Base-by-base conservation (phyloP, 768 basidiomycete species). In the Termitomyces sp. region DNA sequence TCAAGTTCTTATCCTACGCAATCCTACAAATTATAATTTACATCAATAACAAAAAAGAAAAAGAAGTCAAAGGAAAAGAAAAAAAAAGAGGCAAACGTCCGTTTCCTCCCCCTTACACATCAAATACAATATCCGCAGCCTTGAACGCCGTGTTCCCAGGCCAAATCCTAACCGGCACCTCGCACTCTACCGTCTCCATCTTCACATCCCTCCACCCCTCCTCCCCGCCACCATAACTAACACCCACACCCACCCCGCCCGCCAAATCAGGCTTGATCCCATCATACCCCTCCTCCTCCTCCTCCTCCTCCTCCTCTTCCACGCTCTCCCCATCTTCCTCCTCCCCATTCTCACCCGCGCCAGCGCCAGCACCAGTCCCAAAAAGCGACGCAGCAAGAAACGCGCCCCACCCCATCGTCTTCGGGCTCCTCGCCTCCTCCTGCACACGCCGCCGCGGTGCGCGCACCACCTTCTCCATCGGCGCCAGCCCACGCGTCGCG, bases 111-210 rank as follows among this genome's bases (percentile, higher is more conserved):
- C 8, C 5, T 39, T n/a, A 55, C 33, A 91, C 85, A 67, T 87
- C 86, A 68, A 92, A 91, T 29, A 89, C 84, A 8, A 92, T 86
- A 60, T 90, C 86, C 66, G 81, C 76, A 4, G 91, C 83, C 70
- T 83, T 87, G 72, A 91, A 94, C 45, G 86, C 88, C 4, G 92
- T 95, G 72, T 92, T 94, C 45, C 92, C 92, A 12, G 94, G 87
- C 81, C 88, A 94, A 1, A 97, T 88, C 63, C 72, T 83, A 56
- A 98, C 83, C 20, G 92, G 92, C 44, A 98, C 90, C 69, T 94
- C 91, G 65, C 94, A 97, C 70, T 97, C 96, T 18, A 98, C 93
- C 58, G 87, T 90, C 79, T 98, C 94, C 26, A 88, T 79, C 66
- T 70, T 76, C 12, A 90, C 80, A 58, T 86, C 85, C 54, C 65